A percentile compares a stretch with the other conserved stretches of the same genome.
These are phyloP conservation scores for Ajuga reptans DNA, from an alignment of 305 asterid species.

Conservation along the genomic window DNA sequence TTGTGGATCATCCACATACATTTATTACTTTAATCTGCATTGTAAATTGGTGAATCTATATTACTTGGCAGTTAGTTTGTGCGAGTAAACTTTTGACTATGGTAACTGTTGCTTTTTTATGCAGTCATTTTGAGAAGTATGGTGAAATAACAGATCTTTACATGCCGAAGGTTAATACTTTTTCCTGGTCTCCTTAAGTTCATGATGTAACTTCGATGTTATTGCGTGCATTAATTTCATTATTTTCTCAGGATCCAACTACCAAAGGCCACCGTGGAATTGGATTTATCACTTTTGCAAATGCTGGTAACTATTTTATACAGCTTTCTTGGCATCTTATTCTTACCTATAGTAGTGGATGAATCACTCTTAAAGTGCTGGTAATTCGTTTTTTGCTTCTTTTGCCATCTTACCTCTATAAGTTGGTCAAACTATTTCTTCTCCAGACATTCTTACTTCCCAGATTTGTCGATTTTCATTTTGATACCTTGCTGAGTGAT, in stretches of 20 bases:
- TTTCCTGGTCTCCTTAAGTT: neutral
- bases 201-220: neutral
- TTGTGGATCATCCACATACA: neutral
- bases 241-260: conserved; percentile 62
- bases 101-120: conserved; percentile 18
- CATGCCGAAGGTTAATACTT: conserved; percentile 83
- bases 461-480: neutral
- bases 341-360: neutral
- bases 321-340: conserved; percentile 7
- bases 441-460: neutral
- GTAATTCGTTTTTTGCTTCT: conserved; percentile 30
- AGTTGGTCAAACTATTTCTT: conserved; percentile 1
- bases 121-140: conserved; percentile 86
- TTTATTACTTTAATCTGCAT: neutral
- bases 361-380: conserved; percentile 55
- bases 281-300: conserved; percentile 82
- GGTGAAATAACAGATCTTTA: conserved; percentile 85
- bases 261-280: conserved; percentile 97
- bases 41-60: neutral
- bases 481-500: neutral
- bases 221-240: conserved; percentile 7
- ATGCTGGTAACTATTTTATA: conserved; percentile 47
- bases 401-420: neutral
- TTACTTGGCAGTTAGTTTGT: neutral
- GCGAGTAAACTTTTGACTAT: conserved; percentile 14